These are phyloP conservation scores for Claviceps monticola DNA, from an alignment of 2,329 filamentous ascomycete species.

Conservation along the genomic window DNA sequence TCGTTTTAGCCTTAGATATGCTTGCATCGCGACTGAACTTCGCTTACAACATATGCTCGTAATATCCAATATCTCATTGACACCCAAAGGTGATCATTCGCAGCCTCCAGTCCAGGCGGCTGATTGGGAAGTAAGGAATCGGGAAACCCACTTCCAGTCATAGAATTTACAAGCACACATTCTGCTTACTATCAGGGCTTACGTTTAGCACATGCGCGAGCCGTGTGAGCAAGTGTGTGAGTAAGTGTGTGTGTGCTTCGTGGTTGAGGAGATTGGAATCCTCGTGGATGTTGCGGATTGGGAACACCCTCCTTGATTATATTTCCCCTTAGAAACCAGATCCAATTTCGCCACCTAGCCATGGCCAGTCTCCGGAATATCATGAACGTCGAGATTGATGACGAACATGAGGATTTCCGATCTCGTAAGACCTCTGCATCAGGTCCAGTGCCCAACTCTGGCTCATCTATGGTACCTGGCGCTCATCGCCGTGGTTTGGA, in stretches of 20 bases:
- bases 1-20: constrained; percentile 2
- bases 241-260: neutral
- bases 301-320: constrained; percentile 1
- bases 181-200: constrained; percentile 5
- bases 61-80: constrained; percentile 1
- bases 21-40: constrained; percentile 3
- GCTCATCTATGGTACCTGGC: constrained; percentile 20
- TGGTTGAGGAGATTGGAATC: constrained; percentile 5
- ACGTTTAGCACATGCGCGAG: constrained; percentile 19
- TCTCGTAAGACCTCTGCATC: constrained; percentile 29
- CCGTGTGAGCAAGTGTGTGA: constrained; percentile 30
- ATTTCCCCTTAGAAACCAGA: constrained; percentile 9
- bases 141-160: neutral
- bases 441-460: constrained; percentile 16
- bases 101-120: constrained; percentile 6
- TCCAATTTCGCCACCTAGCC: constrained; percentile 27
- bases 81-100: constrained; percentile 1
- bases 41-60: constrained; percentile 3
- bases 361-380: constrained; percentile 44
- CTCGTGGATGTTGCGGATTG: constrained; percentile 1
- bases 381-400: constrained; percentile 40
- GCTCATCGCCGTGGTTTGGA: constrained; percentile 10
- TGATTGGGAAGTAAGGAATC: neutral
- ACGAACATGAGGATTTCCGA: constrained; percentile 29
- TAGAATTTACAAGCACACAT: constrained; percentile 3